Evolutionary conservation across 495 filamentous ascomycete species (phyloP).

Genomic region (Chaetomidium leptoderma): DNA sequence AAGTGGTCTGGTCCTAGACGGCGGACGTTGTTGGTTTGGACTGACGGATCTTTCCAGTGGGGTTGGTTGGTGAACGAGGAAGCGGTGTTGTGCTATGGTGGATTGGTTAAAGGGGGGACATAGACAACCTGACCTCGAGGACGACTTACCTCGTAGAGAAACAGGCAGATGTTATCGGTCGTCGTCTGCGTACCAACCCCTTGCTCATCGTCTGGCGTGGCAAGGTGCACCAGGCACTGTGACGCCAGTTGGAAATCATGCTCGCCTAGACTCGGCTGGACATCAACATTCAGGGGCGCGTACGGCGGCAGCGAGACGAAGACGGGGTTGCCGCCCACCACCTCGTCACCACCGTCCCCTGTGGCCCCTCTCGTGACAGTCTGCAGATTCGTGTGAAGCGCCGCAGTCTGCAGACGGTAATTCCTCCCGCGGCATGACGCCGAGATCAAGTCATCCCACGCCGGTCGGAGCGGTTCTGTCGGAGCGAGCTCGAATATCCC

Average conservation of each 20-base stretch:
- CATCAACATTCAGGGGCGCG: conserved; percentile 28
- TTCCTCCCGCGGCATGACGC: conserved; percentile 26
- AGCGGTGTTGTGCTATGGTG: conserved; percentile 31
- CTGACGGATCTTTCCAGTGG: conserved; percentile 29
- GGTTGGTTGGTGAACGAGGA: conserved; percentile 28
- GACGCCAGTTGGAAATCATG: conserved; percentile 38
- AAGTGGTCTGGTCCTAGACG: conserved; percentile 39
- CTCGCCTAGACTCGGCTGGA: conserved; percentile 26
- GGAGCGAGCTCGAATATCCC: conserved; percentile 24
- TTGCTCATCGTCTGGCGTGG: conserved; percentile 20
- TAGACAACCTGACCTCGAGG: background rate
- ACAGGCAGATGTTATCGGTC: conserved; percentile 38
- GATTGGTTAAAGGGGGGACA: background rate
- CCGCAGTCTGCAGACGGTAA: too few relatives aligned
- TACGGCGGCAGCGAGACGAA: conserved; percentile 27
- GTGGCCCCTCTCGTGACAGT: conserved; percentile 14
- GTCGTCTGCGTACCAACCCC: conserved; percentile 1
- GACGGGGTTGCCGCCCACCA: conserved; percentile 10
- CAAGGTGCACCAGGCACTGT: conserved; percentile 36
- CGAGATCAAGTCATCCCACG: conserved; percentile 40
- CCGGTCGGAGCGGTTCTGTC: conserved; percentile 37
- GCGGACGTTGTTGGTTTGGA: conserved; percentile 30
- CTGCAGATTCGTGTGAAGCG: conserved; percentile 28
- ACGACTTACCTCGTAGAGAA: conserved; percentile 45
- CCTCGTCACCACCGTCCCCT: conserved; percentile 20